phyloP scores from a whole-genome alignment of 2,329 filamentous ascomycete species.

The Amauroascus verrucosus region DNA sequence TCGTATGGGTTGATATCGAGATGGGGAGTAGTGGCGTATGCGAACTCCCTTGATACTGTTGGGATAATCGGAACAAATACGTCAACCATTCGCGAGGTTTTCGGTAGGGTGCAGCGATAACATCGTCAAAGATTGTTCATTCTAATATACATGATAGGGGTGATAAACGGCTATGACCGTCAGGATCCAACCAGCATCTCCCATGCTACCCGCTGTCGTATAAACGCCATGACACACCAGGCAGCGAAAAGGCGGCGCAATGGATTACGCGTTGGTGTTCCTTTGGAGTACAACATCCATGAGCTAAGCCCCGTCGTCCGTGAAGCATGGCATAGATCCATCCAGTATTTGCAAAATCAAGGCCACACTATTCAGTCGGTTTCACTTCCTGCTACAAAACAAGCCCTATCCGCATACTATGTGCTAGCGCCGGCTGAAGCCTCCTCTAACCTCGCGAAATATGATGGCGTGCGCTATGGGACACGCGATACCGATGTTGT shows the following conservation, averaged over 20 bases:
- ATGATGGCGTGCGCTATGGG: constrained; percentile 93
- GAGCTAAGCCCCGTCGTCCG: constrained; percentile 65
- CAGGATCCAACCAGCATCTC: constrained; percentile 67
- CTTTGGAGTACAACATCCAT: constrained; percentile 73
- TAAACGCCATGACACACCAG: constrained; percentile 24
- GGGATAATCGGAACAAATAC: constrained; percentile 58
- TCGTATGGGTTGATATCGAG: constrained; percentile 81
- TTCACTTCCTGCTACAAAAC: constrained; percentile 70
- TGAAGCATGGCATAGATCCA: constrained; percentile 55
- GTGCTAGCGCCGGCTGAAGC: constrained; percentile 91
- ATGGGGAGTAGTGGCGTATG: constrained; percentile 80
- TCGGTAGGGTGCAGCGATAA: constrained; percentile 26
- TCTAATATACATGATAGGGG: constrained; percentile 26
- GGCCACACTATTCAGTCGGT: constrained; percentile 66
- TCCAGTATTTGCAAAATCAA: constrained; percentile 49
- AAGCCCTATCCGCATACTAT: constrained; percentile 88
- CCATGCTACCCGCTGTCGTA: constrained; percentile 43
- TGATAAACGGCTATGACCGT: constrained; percentile 51
- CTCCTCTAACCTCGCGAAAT: constrained; percentile 90
- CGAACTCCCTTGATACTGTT: constrained; percentile 85
- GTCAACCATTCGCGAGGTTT: constrained; percentile 43
- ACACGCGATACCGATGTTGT: constrained; percentile 38
- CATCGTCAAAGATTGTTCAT: not conserved
- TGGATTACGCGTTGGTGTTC: constrained; percentile 47
- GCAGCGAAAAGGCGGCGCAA: constrained; percentile 8